Evolutionary conservation across 2,329 filamentous ascomycete genomes (phyloP).

Genomic region (Cladorrhinum sp.): DNA sequence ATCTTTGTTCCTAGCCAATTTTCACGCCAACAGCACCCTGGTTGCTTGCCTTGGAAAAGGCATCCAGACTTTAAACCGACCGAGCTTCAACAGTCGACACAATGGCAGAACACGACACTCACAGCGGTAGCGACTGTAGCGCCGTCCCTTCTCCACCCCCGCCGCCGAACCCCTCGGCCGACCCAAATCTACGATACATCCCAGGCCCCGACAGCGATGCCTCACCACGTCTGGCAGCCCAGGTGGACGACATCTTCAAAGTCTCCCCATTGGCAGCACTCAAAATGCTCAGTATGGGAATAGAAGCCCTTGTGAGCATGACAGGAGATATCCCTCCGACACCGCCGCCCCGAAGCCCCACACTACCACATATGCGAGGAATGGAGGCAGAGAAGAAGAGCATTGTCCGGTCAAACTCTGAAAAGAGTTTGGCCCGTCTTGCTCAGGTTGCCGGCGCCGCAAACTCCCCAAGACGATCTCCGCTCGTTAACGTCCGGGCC

Average conservation of each 20-base stretch:
- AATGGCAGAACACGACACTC: constrained; percentile 18
- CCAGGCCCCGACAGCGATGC: constrained; percentile 18
- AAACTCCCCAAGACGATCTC: constrained; percentile 21
- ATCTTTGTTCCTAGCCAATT: background rate
- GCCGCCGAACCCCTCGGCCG: constrained; percentile 37
- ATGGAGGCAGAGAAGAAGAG: constrained; percentile 62
- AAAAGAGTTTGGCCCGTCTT: constrained; percentile 49
- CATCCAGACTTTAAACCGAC: too few species aligned
- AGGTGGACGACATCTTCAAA: constrained; percentile 66
- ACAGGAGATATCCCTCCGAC: constrained; percentile 79
- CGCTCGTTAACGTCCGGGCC: constrained; percentile 2
- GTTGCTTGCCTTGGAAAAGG: too few species aligned
- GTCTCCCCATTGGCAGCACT: constrained; percentile 72
- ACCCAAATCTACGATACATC: constrained; percentile 32
- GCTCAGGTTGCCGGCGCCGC: constrained; percentile 36
- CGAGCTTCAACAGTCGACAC: too few species aligned
- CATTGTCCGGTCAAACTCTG: constrained; percentile 57
- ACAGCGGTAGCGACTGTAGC: constrained; percentile 24
- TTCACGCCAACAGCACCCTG: background rate
- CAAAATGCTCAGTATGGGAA: constrained; percentile 69
- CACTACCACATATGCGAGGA: constrained; percentile 62
- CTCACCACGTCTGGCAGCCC: constrained; percentile 30
- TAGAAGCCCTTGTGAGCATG: constrained; percentile 68
- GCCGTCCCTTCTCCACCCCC: constrained; percentile 36
- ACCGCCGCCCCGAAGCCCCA: constrained; percentile 63